Evolutionary conservation across 495 filamentous ascomycete genomes (phyloP).

Genomic region (Lindgomyces ingoldianus): DNA sequence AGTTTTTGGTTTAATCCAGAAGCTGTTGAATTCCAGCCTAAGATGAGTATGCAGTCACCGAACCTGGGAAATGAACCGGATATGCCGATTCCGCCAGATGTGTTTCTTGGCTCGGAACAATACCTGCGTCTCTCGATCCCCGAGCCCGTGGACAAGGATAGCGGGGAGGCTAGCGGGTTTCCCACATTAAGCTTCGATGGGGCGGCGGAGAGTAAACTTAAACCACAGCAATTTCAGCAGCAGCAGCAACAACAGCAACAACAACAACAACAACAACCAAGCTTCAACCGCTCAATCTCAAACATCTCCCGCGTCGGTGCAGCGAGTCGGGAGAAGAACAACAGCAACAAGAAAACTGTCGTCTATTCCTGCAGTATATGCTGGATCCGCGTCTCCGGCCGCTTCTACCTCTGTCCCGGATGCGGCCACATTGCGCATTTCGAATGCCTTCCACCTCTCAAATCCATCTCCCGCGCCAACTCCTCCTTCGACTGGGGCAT

Average conservation of each 20-base stretch:
- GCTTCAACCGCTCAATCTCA: neutral
- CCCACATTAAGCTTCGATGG: neutral
- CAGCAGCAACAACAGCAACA: neutral
- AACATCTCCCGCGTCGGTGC: neutral
- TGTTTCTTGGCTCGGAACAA: constrained; percentile 15
- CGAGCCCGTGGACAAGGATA: neutral
- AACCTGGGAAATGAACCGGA: no score
- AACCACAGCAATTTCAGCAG: no score
- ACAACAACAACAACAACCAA: neutral
- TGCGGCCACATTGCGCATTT: constrained; percentile 33
- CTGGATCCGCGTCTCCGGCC: constrained; percentile 28
- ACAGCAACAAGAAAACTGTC: constrained; percentile 8
- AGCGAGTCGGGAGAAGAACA: neutral
- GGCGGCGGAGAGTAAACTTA: neutral
- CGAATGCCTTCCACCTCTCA: constrained; percentile 12
- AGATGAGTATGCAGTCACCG: no score
- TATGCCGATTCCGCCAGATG: constrained; percentile 1
- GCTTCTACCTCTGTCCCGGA: constrained; percentile 24
- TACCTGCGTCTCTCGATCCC: constrained; percentile 22
- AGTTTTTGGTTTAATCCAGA: constrained; percentile 37
- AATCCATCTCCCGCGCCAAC: neutral
- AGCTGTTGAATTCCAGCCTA: constrained; percentile 29
- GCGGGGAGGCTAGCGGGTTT: neutral
- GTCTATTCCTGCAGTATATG: constrained; percentile 32
- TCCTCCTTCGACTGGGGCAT: neutral